Evolutionary conservation across 108 stramenopile genomes (phyloP).

Genomic region (Cyclostephanos invisitatus): DNA sequence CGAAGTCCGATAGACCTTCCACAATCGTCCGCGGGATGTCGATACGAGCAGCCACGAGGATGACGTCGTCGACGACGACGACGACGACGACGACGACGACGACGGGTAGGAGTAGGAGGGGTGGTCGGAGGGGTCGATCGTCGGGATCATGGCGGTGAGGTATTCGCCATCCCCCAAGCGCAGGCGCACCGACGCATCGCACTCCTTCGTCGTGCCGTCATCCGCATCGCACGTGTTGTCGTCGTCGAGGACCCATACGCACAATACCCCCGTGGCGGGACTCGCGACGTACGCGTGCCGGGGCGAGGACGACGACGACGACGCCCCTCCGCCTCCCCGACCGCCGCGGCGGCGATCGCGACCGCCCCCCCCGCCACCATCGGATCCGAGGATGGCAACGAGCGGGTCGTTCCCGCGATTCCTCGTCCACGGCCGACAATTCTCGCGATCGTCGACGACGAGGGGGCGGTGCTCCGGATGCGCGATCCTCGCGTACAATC

Average conservation of each 20-base stretch:
- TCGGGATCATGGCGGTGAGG: constrained; percentile 12
- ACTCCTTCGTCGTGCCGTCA: background rate
- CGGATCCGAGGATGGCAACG: constrained; percentile 1
- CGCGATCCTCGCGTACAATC: background rate
- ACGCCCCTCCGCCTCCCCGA: background rate
- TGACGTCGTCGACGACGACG: constrained; percentile 11
- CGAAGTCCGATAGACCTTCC: constrained; percentile 26
- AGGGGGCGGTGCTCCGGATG: constrained; percentile 16
- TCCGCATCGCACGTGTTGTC: background rate
- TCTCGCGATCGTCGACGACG: background rate
- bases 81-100: background rate
- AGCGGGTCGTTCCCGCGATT: background rate
- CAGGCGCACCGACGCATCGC: constrained; percentile 22
- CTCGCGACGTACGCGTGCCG: constrained; percentile 19
- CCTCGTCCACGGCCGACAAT: no score
- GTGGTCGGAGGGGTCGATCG: no score
- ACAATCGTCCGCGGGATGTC: constrained; percentile 12
- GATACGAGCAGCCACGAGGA: constrained; percentile 12
- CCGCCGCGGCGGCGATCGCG: background rate
- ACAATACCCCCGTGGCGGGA: constrained; percentile 23
- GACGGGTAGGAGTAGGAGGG: no score
- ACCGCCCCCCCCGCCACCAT: background rate
- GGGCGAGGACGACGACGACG: background rate
- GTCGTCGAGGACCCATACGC: constrained; percentile 13
- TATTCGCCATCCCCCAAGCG: constrained; percentile 9